Evolutionary conservation across 176 grass and related monocot genomes (phyloP), one percentile per base, ranked within the genome.

Genomic region (Neostapfia colusana): DNA sequence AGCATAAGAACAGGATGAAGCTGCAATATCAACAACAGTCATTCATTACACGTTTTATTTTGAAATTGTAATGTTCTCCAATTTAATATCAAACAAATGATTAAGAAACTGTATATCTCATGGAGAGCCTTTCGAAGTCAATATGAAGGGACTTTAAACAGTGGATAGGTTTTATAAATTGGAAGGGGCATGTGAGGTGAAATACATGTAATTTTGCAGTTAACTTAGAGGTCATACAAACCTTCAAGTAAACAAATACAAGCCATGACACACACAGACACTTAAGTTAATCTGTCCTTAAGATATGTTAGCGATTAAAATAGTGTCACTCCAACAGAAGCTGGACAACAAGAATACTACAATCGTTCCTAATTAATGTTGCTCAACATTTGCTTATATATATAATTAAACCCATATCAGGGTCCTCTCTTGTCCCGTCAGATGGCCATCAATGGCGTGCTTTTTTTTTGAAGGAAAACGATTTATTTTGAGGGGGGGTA

Each of bases 1-100:
- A 97, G 65, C 94, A 97, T 97, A 80, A 97, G 72, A 67, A 97
- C 94, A 45, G 91, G 94, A 65, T 97, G 94, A 80, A 97, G 57
- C 94, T 93, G 91, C 51, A 91, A 45, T 55, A 3, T 67, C 43
- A 75, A 54, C 37, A 81, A 39, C 50, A 70, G 20, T 20, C 39
- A 67, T 69, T 41, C 38, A 20, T 56, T 2, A 7, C 27, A 14
- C 40, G 28, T 66, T 14, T 3, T 0, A 69, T 50, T 75, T 68
- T 34, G 1, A 43, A 51, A 53, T 23, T 11, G 17, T 58, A 49
- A 69, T 81, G 10, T 51, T 75, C 31, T 66, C 4, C 38, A 78
- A 75, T 11, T 64, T 69, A 23, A 14, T 41, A 70, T 7, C 8
- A 36, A 40, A 69, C 0, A 24, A 69, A 8, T 55, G 37, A 18